Conservation (phyloP, 108 stramenopile species). For the Cyclotella baltica region DNA sequence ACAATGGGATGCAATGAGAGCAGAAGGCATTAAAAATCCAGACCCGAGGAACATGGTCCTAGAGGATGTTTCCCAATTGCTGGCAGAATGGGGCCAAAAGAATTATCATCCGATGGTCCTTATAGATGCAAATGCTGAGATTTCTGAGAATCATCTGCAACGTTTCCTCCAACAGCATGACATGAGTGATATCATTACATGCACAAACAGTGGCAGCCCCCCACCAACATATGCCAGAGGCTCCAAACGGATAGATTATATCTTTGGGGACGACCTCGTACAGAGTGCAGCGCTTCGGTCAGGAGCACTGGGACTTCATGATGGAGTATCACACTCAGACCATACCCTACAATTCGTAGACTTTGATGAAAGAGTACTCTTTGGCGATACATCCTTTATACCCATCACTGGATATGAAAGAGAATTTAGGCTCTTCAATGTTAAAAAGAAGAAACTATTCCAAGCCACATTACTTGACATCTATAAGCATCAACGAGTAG, state of each 20-base stretch:
- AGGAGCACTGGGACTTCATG: not conserved
- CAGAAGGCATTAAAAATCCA: not conserved
- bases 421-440: not conserved
- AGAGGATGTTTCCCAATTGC: not conserved
- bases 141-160: not conserved
- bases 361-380: not conserved
- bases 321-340: not conserved
- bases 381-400: not conserved
- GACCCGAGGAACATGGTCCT: not conserved
- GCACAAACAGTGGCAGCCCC: not conserved
- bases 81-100: not conserved
- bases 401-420: not conserved
- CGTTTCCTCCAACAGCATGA: not conserved
- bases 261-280: not conserved
- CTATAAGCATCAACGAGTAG: not conserved
- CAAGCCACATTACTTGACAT: not conserved
- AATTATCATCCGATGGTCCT: constrained; percentile 2
- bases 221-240: constrained; percentile 1
- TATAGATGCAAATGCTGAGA: not conserved
- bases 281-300: not conserved
- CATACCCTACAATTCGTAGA: not conserved
- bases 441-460: not conserved
- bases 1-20: not conserved
- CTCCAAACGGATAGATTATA: not conserved
- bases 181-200: not conserved